Evolutionary conservation across 495 filamentous ascomycete genomes (phyloP).

Genomic region (Umbilicaria muhlenbergii): DNA sequence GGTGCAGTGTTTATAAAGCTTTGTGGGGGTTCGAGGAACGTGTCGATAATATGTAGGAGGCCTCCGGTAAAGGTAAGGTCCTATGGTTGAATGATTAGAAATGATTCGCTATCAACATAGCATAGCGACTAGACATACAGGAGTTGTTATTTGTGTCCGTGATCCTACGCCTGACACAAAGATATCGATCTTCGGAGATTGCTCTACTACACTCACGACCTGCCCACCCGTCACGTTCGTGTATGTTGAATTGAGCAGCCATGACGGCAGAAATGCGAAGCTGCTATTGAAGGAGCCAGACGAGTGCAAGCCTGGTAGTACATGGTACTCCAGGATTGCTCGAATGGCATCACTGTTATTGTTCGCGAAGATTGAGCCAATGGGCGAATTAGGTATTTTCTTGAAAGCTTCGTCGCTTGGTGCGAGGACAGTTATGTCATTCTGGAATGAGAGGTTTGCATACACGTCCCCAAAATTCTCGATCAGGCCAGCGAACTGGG

Average conservation of each 20-base stretch:
- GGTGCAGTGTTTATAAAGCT: conserved; percentile 4
- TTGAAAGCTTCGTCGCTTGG: conserved; percentile 10
- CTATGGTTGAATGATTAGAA: not conserved
- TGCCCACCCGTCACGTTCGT: conserved; percentile 34
- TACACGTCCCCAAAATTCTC: conserved; percentile 3
- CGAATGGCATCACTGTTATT: conserved; percentile 7
- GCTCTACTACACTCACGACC: conserved; percentile 21
- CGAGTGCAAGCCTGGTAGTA: conserved; percentile 4
- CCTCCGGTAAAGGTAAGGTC: conserved; percentile 11
- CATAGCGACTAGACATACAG: conserved; percentile 1
- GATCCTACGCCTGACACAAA: conserved; percentile 10
- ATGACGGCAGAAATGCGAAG: conserved; percentile 10
- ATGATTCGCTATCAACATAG: not conserved
- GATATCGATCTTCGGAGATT: conserved; percentile 13
- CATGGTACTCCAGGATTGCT: conserved; percentile 6
- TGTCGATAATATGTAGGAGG: conserved; percentile 17
- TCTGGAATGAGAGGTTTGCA: conserved; percentile 6
- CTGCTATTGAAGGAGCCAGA: conserved; percentile 2
- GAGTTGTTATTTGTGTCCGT: conserved; percentile 7
- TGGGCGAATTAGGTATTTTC: conserved; percentile 8
- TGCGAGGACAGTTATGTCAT: conserved; percentile 6
- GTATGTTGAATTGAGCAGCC: conserved; percentile 33
- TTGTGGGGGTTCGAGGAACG: conserved; percentile 12
- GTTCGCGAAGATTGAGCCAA: conserved; percentile 2
- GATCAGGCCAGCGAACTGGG: conserved; percentile 3